Evolutionary conservation across 176 grass and related monocot genomes (phyloP).

Genomic region (Aegilops longissima): DNA sequence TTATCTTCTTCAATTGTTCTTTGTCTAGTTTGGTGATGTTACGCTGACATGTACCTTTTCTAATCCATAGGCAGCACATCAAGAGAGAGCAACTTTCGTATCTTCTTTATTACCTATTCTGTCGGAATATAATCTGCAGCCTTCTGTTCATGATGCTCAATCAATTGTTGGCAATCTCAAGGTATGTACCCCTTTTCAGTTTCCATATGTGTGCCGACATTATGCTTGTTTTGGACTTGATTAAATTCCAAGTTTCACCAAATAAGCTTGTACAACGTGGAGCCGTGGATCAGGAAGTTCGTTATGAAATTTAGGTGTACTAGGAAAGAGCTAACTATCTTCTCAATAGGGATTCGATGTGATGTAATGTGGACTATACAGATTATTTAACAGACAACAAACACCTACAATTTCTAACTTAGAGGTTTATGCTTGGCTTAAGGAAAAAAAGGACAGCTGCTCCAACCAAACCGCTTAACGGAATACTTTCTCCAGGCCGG

Average conservation of each 20-base stretch:
- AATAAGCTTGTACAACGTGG: not conserved
- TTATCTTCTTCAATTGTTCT: slow-evolving; percentile 1
- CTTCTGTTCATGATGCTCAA: slow-evolving; percentile 84
- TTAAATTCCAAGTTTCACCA: slow-evolving; percentile 11
- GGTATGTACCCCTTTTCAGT: slow-evolving; percentile 40
- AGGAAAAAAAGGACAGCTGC: not conserved
- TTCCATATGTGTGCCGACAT: not conserved
- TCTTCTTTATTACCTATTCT: slow-evolving; percentile 90
- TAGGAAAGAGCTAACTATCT: not conserved
- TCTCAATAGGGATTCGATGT: slow-evolving; percentile 1
- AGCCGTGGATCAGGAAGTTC: not conserved
- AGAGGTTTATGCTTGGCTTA: not conserved
- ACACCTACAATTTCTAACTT: not conserved
- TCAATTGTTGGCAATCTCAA: slow-evolving; percentile 88
- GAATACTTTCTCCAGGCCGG: no score
- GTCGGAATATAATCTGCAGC: slow-evolving; percentile 73
- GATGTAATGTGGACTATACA: not conserved
- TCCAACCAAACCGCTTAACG: not conserved
- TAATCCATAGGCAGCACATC: slow-evolving; percentile 75
- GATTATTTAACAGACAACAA: not conserved
- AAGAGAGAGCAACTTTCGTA: slow-evolving; percentile 92
- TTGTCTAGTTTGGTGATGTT: slow-evolving; percentile 11
- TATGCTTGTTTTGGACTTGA: slow-evolving; percentile 19
- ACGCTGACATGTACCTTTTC: slow-evolving; percentile 23
- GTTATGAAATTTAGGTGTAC: not conserved